Evolutionary conservation across 1,139 yeast genomes (phyloP).

Genomic region (Casaregolazyma suthepensis): DNA sequence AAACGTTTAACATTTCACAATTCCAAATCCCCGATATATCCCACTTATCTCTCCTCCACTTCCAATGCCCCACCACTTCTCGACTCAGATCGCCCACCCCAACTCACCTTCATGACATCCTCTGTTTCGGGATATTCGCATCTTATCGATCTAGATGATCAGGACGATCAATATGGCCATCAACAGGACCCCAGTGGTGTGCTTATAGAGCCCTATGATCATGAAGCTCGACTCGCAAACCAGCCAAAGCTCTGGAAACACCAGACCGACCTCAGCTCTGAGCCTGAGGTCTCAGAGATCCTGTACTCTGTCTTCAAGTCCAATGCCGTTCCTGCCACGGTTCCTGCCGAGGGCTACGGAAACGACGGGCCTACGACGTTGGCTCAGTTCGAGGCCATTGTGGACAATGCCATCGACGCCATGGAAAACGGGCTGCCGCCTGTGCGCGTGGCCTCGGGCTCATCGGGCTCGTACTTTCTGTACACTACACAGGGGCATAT

Average conservation of each 20-base stretch:
- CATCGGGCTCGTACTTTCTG: constrained; percentile 68
- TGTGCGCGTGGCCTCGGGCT: constrained; percentile 53
- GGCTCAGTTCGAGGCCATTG: constrained; percentile 23
- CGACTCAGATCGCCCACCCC: neutral
- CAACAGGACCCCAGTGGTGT: neutral
- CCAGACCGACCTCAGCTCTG: neutral
- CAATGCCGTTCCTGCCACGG: constrained; percentile 13
- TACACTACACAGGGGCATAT: constrained; percentile 33
- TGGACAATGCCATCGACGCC: constrained; percentile 23
- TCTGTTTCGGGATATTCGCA: constrained; percentile 6
- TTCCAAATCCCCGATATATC: too few species aligned
- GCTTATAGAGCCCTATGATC: neutral
- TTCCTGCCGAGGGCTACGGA: constrained; percentile 32
- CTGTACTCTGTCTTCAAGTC: constrained; percentile 48
- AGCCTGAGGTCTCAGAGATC: constrained; percentile 23
- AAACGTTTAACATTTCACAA: too few species aligned
- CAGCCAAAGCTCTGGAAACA: constrained; percentile 3
- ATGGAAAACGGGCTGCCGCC: constrained; percentile 42
- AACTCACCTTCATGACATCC: neutral
- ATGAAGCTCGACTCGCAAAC: neutral
- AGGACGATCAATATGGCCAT: constrained; percentile 3
- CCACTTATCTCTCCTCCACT: too few species aligned
- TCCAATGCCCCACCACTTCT: too few species aligned
- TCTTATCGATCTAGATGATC: neutral
- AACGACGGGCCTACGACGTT: constrained; percentile 32